Conservation (phyloP, 768 basidiomycete genomes). For the Tricholoma matsutake region DNA sequence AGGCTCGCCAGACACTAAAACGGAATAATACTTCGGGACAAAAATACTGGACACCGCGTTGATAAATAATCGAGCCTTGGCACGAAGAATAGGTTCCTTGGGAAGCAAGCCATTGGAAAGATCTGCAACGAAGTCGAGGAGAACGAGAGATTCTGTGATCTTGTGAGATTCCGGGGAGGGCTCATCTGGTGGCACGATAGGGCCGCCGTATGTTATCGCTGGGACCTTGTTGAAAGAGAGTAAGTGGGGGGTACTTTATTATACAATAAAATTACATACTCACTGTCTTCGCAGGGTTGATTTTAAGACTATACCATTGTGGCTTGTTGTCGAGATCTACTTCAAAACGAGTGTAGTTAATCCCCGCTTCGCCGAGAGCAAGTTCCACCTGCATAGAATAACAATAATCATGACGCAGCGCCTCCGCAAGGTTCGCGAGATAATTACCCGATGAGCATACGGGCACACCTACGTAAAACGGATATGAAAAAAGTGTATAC, state of each 20-base stretch:
- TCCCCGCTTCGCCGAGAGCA: conserved; percentile 56
- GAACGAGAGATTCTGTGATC: conserved; percentile 61
- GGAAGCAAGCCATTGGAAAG: conserved; percentile 54
- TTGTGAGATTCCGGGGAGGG: conserved; percentile 62
- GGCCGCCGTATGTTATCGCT: conserved; percentile 60
- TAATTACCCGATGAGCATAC: conserved; percentile 52
- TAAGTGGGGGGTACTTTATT: neutral
- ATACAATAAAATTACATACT: neutral
- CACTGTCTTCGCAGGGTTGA: conserved; percentile 69
- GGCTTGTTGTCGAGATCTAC: conserved; percentile 66
- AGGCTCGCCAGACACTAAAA: conserved; percentile 37
- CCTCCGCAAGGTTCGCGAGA: neutral
- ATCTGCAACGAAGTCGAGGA: conserved; percentile 67
- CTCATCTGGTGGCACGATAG: conserved; percentile 47
- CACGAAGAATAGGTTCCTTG: conserved; percentile 51
- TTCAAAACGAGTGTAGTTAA: conserved; percentile 47
- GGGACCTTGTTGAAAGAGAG: conserved; percentile 40
- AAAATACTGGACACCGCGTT: conserved; percentile 45
- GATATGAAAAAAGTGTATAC: neutral
- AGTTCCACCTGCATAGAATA: conserved; percentile 44
- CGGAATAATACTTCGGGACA: conserved; percentile 33
- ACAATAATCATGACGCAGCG: neutral
- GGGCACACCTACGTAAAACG: conserved; percentile 45
- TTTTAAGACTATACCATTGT: conserved; percentile 61
- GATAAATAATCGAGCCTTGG: conserved; percentile 61